Percentiles rank a stretch among this genome's conserved stretches.
Evolutionary conservation across 1,284 basidiomycete genomes (phyloP).

Genomic region (Puccinia polysora): DNA sequence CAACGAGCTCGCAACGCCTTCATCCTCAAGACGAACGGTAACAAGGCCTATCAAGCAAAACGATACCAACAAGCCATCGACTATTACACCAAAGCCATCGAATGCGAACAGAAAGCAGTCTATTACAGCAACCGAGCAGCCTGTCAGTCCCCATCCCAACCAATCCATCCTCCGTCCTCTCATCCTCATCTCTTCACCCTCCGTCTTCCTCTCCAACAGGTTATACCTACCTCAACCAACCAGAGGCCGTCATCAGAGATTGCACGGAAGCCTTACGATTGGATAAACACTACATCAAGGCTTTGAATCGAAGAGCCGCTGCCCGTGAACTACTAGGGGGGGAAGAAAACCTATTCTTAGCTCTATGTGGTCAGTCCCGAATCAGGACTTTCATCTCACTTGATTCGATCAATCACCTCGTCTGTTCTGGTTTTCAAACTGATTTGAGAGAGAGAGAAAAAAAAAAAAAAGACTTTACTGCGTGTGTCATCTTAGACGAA

Average conservation of each 20-base stretch:
- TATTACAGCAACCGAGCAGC: constrained; percentile 97
- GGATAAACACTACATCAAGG: constrained; percentile 85
- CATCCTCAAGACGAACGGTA: constrained; percentile 80
- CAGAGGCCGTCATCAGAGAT: constrained; percentile 80
- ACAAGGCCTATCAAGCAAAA: constrained; percentile 76
- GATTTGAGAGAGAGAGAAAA: not conserved
- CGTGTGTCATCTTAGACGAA: constrained; percentile 86
- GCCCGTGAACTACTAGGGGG: constrained; percentile 76
- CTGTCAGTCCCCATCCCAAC: constrained; percentile 59
- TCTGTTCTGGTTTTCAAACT: not conserved
- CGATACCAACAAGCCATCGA: constrained; percentile 72
- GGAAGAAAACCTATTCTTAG: constrained; percentile 60
- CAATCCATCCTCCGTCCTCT: not conserved
- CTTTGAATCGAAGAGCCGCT: constrained; percentile 82
- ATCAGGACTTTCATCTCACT: not conserved
- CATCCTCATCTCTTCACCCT: not conserved
- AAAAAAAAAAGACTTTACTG: constrained; percentile 85
- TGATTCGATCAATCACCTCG: not conserved
- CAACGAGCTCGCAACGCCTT: constrained; percentile 72
- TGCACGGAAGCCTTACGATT: constrained; percentile 82
- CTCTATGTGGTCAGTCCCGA: constrained; percentile 62
- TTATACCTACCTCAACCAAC: constrained; percentile 81
- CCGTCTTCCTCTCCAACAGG: constrained; percentile 56
- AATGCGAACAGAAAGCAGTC: constrained; percentile 70
- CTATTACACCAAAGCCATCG: constrained; percentile 87